Evolutionary conservation across 208 protist species (phyloP).

Genomic region (Trypanosoma melophagium): DNA sequence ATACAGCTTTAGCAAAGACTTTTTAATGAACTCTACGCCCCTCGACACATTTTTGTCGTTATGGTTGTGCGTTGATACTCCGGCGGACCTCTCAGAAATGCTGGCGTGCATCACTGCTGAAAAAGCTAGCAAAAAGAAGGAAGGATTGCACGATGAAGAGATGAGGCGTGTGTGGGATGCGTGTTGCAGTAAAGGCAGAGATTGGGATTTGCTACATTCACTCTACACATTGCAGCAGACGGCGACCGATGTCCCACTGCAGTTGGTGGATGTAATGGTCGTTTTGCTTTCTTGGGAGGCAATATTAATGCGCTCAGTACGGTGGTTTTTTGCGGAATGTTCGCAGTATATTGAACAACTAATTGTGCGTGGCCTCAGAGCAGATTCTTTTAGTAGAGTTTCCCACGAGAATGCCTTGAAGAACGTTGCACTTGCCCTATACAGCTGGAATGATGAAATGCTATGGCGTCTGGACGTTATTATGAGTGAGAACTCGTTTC

Average conservation of each 20-base stretch:
- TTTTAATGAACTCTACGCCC: neutral
- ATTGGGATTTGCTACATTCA: conserved; percentile 13
- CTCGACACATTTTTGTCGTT: conserved; percentile 17
- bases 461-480: conserved; percentile 8
- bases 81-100: neutral
- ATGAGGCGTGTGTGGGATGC: neutral
- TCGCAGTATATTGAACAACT: conserved; percentile 3
- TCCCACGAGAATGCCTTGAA: neutral
- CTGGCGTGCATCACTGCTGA: conserved; percentile 10
- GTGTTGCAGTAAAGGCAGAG: neutral
- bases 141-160: neutral
- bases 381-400: neutral
- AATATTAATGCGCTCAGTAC: neutral
- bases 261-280: conserved; percentile 8
- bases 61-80: neutral
- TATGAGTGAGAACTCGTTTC: neutral
- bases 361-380: neutral
- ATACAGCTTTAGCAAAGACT: neutral
- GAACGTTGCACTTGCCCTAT: conserved; percentile 16
- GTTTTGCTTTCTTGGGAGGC: conserved; percentile 27
- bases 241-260: neutral
- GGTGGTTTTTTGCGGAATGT: conserved; percentile 25
- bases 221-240: conserved; percentile 12
- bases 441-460: conserved; percentile 17
- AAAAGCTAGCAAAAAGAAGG: neutral